phyloP scores from a whole-genome alignment of 805 yeast species.

The Yueomyces sinensis region DNA sequence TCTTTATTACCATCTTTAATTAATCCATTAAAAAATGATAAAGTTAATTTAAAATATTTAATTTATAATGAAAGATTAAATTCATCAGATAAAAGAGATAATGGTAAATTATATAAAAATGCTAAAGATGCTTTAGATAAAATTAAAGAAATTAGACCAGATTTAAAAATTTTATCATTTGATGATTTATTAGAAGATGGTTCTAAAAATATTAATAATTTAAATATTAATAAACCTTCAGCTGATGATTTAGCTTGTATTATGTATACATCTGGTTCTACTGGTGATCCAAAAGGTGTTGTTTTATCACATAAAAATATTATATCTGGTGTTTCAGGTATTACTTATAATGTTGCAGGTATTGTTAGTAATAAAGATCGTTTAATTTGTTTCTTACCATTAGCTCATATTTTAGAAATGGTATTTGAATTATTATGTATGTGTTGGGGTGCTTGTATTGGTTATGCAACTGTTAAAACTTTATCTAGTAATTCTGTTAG shows the following conservation, averaged over 20 bases:
- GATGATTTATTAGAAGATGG: constrained; percentile 61
- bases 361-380: constrained; percentile 48
- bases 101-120: constrained; percentile 45
- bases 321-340: constrained; percentile 79
- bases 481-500: constrained; percentile 67
- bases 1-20: constrained; percentile 51
- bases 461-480: constrained; percentile 90
- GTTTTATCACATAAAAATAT: constrained; percentile 51
- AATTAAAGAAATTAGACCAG: constrained; percentile 57
- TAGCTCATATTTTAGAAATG: constrained; percentile 92
- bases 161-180: constrained; percentile 50
- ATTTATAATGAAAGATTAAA: constrained; percentile 57
- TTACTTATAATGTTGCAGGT: constrained; percentile 46
- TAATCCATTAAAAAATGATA: constrained; percentile 58
- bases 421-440: constrained; percentile 68
- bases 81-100: constrained; percentile 44
- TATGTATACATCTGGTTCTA: constrained; percentile 62
- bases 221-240: constrained; percentile 28
- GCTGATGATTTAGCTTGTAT: constrained; percentile 44
- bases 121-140: constrained; percentile 45
- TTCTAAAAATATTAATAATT: constrained; percentile 28
- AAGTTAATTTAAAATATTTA: constrained; percentile 41
- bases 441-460: constrained; percentile 81
- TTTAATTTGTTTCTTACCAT: constrained; percentile 78
- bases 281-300: constrained; percentile 74